Percentiles rank a stretch among this genome's conserved stretches.
phyloP scores from a whole-genome alignment of 192 early-diverging fungal genomes.

The Backusella psychrophila region DNA sequence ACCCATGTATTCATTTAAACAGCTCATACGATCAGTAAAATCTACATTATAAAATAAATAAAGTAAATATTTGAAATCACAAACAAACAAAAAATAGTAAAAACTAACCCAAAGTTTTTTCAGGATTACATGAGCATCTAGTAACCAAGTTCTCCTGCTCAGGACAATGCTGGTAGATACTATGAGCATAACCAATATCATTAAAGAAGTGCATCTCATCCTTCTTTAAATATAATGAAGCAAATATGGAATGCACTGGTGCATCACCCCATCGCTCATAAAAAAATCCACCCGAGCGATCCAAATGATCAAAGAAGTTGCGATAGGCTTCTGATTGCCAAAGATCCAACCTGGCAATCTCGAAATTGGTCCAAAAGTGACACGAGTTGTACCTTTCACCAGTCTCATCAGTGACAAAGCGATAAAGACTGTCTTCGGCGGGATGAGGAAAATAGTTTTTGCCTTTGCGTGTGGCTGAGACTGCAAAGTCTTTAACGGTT shows the following conservation, averaged over 20 bases:
- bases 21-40: conserved; percentile 17
- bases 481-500: conserved; percentile 48
- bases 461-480: conserved; percentile 12
- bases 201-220: conserved; percentile 68
- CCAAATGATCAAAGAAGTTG: conserved; percentile 58
- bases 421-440: conserved; percentile 33
- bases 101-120: conserved; percentile 7
- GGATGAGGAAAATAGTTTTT: conserved; percentile 35
- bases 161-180: conserved; percentile 18
- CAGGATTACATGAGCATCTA: conserved; percentile 15
- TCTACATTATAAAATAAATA: neutral
- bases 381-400: conserved; percentile 57
- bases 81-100: too few relatives aligned
- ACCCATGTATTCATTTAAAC: conserved; percentile 12
- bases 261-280: conserved; percentile 79
- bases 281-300: conserved; percentile 65
- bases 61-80: neutral
- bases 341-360: conserved; percentile 58
- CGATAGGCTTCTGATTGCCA: conserved; percentile 55
- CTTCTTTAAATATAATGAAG: conserved; percentile 51
- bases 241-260: conserved; percentile 68
- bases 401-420: conserved; percentile 51
- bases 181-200: conserved; percentile 60
- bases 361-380: conserved; percentile 88
- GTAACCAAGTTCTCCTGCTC: conserved; percentile 9